Evolutionary conservation across 2,329 filamentous ascomycete species (phyloP), one percentile per base, ranked within the genome.

Genomic region (Mycocentrospora acerina): DNA sequence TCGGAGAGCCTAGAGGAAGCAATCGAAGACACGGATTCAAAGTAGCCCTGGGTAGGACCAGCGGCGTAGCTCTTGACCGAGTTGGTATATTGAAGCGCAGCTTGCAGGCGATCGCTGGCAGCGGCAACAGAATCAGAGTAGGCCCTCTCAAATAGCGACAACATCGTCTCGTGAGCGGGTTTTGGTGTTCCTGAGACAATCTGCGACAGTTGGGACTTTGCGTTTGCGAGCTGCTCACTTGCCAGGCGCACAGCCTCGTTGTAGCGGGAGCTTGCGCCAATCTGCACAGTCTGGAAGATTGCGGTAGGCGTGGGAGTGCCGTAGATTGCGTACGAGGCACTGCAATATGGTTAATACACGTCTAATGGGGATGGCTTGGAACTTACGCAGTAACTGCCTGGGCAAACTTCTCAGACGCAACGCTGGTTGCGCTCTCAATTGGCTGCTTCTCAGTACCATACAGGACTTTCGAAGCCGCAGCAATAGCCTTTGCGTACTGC

Each of bases 1-100:
- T 88, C 83, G 11, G 80, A 78, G 12, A 91, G 73, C 39, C 79
- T 79, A 22, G 83, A 81, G 0, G 85, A 79, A 1, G 88, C 88
- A 48, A 90, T 79, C 0, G 85, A 82, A 35, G 78, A 79, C 19
- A 83, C 76, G 5, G 77, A 80, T 42, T 75, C 73, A 13, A 81
- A 66, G 8, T 74, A 71, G 10, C 72, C 75, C 44, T 73, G 71
- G 4, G 69, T 70, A 3, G 69, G 66, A n/a, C 63, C 60, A 14
- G 64, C 66, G 11, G 57, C 68, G 29, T 67, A 68, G 52, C 50
- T 67, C 35, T 68, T 71, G 13, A 65, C 53, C 4, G 65, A 65
- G 12, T 66, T 55, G 7, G 67, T 70, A 38, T 68, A 69, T 32
- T 66, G 64, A n/a, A 81, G 61, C 4, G 79, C 81, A 18, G 71